Evolutionary conservation across 176 grass and related monocot genomes (phyloP).

Genomic region (Aegilops longissima): DNA sequence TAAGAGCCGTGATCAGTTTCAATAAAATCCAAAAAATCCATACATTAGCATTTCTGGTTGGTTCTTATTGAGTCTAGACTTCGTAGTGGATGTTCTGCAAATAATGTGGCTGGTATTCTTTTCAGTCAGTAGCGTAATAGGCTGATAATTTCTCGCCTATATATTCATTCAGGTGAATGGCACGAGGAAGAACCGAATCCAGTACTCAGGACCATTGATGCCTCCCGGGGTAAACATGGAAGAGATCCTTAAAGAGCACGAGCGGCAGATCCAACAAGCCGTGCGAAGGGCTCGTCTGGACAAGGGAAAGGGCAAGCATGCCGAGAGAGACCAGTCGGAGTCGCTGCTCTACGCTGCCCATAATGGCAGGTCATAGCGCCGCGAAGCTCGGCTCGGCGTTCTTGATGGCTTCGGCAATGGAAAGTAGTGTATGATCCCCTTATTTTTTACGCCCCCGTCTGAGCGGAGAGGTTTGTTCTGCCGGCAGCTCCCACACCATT

Average conservation of each 20-base stretch:
- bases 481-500: constrained; percentile 18
- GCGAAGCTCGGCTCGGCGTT: not conserved
- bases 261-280: constrained; percentile 81
- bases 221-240: constrained; percentile 89
- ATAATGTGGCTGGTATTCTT: constrained; percentile 25
- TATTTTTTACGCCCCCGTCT: constrained; percentile 9
- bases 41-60: not conserved
- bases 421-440: constrained; percentile 21
- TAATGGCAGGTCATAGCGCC: constrained; percentile 56
- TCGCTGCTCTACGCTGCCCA: constrained; percentile 46
- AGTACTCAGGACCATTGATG: constrained; percentile 91
- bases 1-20: not conserved
- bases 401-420: not conserved
- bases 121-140: constrained; percentile 11
- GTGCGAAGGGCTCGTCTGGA: constrained; percentile 75
- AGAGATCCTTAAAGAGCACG: constrained; percentile 91
- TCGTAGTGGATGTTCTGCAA: not conserved
- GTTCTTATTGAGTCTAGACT: not conserved
- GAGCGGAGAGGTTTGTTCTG: constrained; percentile 29
- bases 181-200: constrained; percentile 89
- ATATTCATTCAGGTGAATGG: constrained; percentile 54
- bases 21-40: not conserved
- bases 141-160: constrained; percentile 14
- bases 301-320: constrained; percentile 68
- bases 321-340: constrained; percentile 73